phyloP scores from a whole-genome alignment of 352 stramenopile genomes.

The Thalassiosira hispida region DNA sequence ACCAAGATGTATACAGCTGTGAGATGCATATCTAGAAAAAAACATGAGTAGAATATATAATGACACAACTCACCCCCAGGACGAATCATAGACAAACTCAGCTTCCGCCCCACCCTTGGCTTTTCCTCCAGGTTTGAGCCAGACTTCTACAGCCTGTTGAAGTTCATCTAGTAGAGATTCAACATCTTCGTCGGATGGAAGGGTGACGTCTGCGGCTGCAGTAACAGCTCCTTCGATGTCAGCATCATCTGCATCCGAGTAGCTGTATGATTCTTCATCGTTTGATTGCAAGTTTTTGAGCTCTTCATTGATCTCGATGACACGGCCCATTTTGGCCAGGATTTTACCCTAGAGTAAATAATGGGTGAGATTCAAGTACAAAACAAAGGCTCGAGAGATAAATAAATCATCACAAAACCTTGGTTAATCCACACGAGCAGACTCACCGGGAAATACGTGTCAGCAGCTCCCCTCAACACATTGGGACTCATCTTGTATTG shows the following conservation, averaged over 20 bases:
- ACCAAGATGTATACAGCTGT: background rate
- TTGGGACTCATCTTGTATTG: conserved; percentile 65
- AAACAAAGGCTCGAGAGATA: background rate
- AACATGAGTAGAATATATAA: background rate
- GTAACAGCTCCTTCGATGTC: conserved; percentile 24
- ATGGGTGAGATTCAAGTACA: background rate
- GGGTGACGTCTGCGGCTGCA: conserved; percentile 27
- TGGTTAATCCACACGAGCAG: background rate
- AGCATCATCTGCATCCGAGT: conserved; percentile 46
- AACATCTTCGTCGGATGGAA: conserved; percentile 60
- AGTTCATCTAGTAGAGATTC: conserved; percentile 55
- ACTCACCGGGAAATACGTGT: conserved; percentile 68
- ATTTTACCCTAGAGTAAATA: conserved; percentile 69
- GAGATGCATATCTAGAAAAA: no score
- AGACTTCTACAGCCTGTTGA: conserved; percentile 64
- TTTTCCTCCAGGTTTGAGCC: conserved; percentile 75
- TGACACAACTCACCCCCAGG: conserved; percentile 53
- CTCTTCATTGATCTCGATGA: conserved; percentile 77
- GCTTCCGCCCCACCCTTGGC: conserved; percentile 69
- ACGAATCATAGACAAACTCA: conserved; percentile 74
- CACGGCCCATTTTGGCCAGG: conserved; percentile 71
- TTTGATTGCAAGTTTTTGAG: conserved; percentile 48
- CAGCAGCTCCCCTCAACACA: conserved; percentile 71
- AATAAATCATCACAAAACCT: background rate
- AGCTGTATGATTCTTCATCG: conserved; percentile 15